phyloP scores from a whole-genome alignment of 176 grass and related monocot species.

The Luzula sylvatica region DNA sequence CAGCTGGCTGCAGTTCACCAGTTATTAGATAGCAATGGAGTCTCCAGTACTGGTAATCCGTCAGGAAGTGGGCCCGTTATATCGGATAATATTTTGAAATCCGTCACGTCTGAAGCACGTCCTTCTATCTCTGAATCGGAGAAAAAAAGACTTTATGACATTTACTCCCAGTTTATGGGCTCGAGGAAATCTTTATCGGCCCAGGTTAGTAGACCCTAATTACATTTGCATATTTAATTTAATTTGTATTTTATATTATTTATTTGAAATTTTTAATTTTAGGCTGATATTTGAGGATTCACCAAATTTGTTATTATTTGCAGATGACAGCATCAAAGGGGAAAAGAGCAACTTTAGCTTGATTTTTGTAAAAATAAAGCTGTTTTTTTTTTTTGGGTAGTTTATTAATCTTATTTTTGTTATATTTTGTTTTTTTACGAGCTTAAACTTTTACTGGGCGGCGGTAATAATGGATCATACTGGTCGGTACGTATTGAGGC shows the following conservation, averaged over 20 bases:
- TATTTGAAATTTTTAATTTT: neutral
- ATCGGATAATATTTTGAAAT: slow-evolving; percentile 64
- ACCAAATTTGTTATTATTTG: slow-evolving; percentile 19
- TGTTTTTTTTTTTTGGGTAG: neutral
- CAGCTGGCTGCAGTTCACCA: slow-evolving; percentile 73
- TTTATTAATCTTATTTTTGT: slow-evolving; percentile 18
- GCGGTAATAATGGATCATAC: neutral
- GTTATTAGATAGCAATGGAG: slow-evolving; percentile 44
- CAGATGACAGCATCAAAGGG: slow-evolving; percentile 88
- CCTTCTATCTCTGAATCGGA: slow-evolving; percentile 59
- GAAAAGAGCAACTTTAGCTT: slow-evolving; percentile 84
- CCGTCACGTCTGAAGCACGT: slow-evolving; percentile 59
- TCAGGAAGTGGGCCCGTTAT: slow-evolving; percentile 41
- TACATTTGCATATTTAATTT: neutral
- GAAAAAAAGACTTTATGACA: slow-evolving; percentile 48
- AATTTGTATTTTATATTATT: neutral
- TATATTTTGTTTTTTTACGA: neutral
- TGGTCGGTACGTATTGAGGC: neutral
- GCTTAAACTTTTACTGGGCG: slow-evolving; percentile 3
- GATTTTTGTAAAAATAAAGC: slow-evolving; percentile 18
- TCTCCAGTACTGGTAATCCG: neutral
- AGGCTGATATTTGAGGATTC: slow-evolving; percentile 6
- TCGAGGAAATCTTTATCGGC: slow-evolving; percentile 75
- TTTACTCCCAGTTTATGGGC: slow-evolving; percentile 65
- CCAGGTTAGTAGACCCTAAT: slow-evolving; percentile 35